Evolutionary conservation across 2,329 filamentous ascomycete species (phyloP).

Genomic region (Phaeosphaeriaceae sp.): DNA sequence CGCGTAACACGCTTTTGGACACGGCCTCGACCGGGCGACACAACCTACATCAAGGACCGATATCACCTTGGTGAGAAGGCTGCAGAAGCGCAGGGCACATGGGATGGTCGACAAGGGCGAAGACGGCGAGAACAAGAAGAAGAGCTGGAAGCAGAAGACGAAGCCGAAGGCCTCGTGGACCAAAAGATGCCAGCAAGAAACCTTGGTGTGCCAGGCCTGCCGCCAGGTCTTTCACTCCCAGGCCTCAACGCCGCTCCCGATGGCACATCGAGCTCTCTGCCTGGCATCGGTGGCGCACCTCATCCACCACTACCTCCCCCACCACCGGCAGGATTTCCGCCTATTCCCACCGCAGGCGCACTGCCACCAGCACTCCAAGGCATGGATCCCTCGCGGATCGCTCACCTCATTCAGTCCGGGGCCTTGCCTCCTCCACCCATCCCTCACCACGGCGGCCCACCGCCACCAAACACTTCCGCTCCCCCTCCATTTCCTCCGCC

Average conservation of each 20-base stretch:
- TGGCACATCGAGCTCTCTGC: slow-evolving; percentile 56
- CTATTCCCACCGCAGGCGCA: slow-evolving; percentile 17
- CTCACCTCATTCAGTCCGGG: slow-evolving; percentile 43
- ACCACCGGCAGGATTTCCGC: slow-evolving; percentile 34
- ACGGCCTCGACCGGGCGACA: slow-evolving; percentile 84
- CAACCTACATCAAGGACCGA: slow-evolving; percentile 83
- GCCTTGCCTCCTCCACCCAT: slow-evolving; percentile 46
- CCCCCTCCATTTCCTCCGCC: slow-evolving; percentile 33
- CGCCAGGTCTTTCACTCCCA: slow-evolving; percentile 61
- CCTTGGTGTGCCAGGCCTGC: slow-evolving; percentile 60
- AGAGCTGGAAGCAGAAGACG: slow-evolving; percentile 91
- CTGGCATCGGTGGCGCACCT: slow-evolving; percentile 54
- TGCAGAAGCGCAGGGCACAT: slow-evolving; percentile 93
- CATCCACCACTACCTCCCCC: slow-evolving; percentile 38
- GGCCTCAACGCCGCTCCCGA: slow-evolving; percentile 45
- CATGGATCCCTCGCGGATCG: slow-evolving; percentile 42
- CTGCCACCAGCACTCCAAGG: slow-evolving; percentile 23
- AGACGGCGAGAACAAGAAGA: slow-evolving; percentile 88
- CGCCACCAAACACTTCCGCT: slow-evolving; percentile 23
- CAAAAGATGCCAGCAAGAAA: slow-evolving; percentile 78
- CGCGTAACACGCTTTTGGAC: slow-evolving; percentile 98
- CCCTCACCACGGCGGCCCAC: slow-evolving; percentile 32
- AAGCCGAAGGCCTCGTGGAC: slow-evolving; percentile 89
- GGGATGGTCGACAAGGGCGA: slow-evolving; percentile 79
- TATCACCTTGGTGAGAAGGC: slow-evolving; percentile 95